Percentiles rank a stretch among this genome's conserved stretches.
Evolutionary conservation across 495 filamentous ascomycete species (phyloP).

Genomic region (Podospora appendiculata): DNA sequence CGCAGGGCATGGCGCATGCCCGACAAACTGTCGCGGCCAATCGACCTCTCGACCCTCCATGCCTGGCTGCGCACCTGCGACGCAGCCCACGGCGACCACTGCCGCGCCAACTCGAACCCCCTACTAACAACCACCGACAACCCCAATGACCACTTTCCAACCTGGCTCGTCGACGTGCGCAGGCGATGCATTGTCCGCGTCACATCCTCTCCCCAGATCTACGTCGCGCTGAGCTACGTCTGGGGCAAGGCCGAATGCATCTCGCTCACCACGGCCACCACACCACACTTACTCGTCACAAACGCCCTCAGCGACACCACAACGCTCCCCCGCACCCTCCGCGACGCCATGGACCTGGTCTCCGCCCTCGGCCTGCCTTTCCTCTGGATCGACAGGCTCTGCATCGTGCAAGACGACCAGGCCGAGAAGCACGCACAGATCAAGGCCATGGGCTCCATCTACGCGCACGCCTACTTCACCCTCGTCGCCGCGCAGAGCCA

Average conservation of each 20-base stretch:
- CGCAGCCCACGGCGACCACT: slow-evolving; percentile 5
- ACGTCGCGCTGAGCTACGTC: slow-evolving; percentile 18
- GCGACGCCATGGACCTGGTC: slow-evolving; percentile 18
- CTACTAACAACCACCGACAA: too few relatives aligned
- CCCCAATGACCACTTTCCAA: neutral
- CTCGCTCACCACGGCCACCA: slow-evolving; percentile 1
- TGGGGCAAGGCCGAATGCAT: slow-evolving; percentile 11
- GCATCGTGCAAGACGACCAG: slow-evolving; percentile 26
- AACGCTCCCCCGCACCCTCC: slow-evolving; percentile 14
- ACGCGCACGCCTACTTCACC: slow-evolving; percentile 22
- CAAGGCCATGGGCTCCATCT: slow-evolving; percentile 26
- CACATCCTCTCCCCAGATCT: neutral
- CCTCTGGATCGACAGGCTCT: slow-evolving; percentile 30
- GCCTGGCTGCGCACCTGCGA: slow-evolving; percentile 12
- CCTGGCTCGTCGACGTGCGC: slow-evolving; percentile 10
- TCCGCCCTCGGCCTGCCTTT: slow-evolving; percentile 11
- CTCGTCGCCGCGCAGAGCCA: slow-evolving; percentile 21
- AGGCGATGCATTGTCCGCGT: slow-evolving; percentile 7
- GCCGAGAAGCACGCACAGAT: slow-evolving; percentile 20
- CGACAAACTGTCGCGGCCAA: slow-evolving; percentile 5
- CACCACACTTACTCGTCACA: neutral
- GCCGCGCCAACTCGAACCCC: neutral
- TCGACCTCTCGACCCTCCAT: slow-evolving; percentile 4
- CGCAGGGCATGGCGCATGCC: neutral
- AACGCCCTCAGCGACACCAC: neutral